Conservation (phyloP, 2,329 filamentous ascomycete genomes). For the Calonectria leucothoes region DNA sequence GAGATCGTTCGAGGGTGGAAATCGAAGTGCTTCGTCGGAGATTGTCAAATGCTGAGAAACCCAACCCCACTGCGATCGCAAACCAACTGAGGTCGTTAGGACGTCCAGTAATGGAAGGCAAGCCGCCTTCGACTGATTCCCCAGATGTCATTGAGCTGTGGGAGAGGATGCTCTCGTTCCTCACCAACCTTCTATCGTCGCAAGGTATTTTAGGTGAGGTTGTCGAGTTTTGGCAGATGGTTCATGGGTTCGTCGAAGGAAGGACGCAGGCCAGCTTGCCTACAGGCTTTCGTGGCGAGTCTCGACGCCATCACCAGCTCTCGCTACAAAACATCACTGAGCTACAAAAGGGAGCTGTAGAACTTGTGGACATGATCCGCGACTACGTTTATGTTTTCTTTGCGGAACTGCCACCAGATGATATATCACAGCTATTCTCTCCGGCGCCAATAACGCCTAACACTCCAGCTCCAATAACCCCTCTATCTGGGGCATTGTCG, state of each 20-base stretch:
- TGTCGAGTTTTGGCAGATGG: constrained; percentile 92
- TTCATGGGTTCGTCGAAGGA: constrained; percentile 89
- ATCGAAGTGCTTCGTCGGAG: constrained; percentile 90
- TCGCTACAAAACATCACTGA: constrained; percentile 76
- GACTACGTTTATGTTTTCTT: constrained; percentile 87
- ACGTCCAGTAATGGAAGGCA: constrained; percentile 73
- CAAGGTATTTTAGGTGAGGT: constrained; percentile 90
- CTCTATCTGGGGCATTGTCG: constrained; percentile 53
- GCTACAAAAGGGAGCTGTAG: constrained; percentile 80
- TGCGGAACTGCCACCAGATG: constrained; percentile 87
- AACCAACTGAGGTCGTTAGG: constrained; percentile 80
- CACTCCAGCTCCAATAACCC: constrained; percentile 55
- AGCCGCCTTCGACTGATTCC: constrained; percentile 76
- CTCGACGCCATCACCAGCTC: constrained; percentile 82
- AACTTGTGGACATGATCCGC: constrained; percentile 86
- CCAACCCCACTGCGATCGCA: constrained; percentile 75
- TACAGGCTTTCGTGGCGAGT: constrained; percentile 83
- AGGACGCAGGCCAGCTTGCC: constrained; percentile 85
- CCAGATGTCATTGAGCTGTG: constrained; percentile 88
- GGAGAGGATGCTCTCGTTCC: constrained; percentile 85
- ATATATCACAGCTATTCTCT: constrained; percentile 88
- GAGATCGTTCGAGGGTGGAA: constrained; percentile 89
- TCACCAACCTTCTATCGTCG: constrained; percentile 79
- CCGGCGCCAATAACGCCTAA: constrained; percentile 78
- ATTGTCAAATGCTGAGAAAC: constrained; percentile 79